A percentile compares a stretch with the other conserved stretches of the same genome.
Evolutionary conservation across 2,329 filamentous ascomycete genomes (phyloP).

Genomic region (Alternaria incomplexa): DNA sequence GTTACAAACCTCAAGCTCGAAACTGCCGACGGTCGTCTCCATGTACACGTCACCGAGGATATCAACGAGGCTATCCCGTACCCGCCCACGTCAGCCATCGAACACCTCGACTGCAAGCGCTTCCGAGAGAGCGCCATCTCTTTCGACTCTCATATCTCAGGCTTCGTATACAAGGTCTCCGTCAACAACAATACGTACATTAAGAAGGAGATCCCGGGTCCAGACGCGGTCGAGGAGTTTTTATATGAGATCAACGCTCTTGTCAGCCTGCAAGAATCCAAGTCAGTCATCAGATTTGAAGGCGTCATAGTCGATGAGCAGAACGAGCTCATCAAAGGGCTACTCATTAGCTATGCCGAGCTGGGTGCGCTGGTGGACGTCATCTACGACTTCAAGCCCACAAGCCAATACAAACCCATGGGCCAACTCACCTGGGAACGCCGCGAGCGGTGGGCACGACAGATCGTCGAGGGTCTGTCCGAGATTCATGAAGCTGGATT

Average conservation of each 20-base stretch:
- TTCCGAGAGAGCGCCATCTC: slow-evolving; percentile 76
- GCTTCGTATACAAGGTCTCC: slow-evolving; percentile 93
- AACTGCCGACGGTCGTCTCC: slow-evolving; percentile 83
- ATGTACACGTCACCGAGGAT: slow-evolving; percentile 98
- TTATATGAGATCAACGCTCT: slow-evolving; percentile 96
- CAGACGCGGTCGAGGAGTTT: slow-evolving; percentile 94
- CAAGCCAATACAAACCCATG: slow-evolving; percentile 52
- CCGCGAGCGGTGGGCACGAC: slow-evolving; percentile 85
- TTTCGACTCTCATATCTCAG: slow-evolving; percentile 92
- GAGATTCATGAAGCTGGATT: slow-evolving; percentile 96
- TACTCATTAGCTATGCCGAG: slow-evolving; percentile 87
- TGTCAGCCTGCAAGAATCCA: slow-evolving; percentile 73
- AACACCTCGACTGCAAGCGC: slow-evolving; percentile 67
- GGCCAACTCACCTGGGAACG: slow-evolving; percentile 68
- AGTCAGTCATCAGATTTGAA: slow-evolving; percentile 82
- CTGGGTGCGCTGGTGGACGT: slow-evolving; percentile 89
- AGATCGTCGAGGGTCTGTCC: slow-evolving; percentile 86
- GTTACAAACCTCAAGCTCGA: slow-evolving; percentile 95
- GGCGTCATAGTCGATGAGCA: slow-evolving; percentile 86
- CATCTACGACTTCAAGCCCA: slow-evolving; percentile 76
- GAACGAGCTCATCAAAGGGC: slow-evolving; percentile 76
- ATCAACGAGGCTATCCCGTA: slow-evolving; percentile 93
- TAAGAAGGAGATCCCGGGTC: slow-evolving; percentile 97
- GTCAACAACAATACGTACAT: slow-evolving; percentile 76
- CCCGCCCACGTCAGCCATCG: slow-evolving; percentile 73